Base-by-base conservation (phyloP, 345 rosid species). In the Litchi chinensis region DNA sequence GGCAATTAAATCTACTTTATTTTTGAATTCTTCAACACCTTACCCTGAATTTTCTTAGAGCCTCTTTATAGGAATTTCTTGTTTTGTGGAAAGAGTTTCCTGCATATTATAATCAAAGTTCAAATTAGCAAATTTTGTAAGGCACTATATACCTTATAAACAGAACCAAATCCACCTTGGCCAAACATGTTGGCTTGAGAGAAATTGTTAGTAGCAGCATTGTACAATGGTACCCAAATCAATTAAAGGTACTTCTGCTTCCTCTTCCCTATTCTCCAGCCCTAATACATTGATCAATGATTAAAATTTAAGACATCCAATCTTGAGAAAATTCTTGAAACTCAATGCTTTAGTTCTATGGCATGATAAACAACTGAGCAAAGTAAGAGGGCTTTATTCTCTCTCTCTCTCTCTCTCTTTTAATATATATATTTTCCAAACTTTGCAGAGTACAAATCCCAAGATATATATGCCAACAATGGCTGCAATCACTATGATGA, bases 131-230 rank as follows among this genome's bases (percentile, higher is more conserved):
- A 32, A 3, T 1, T 32, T 32, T 32, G 37, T 32, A 32, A 32
- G 3, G 37, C 4, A 32, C 37, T 32, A 32, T 3, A 32, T 32
- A 32, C 37, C 4, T 32, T 3, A 32, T 32, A 32, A 32, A 32
- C 3, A 32, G 84, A 67, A 37, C 91, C 87, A 71, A 84, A 86
- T 21, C 89, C 91, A 8, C 88, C 91, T 16, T 70, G 59, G 12
- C 89, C 91, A n/a, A 86, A 41, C 60, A 62, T 59, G 70, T 86
- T 86, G 6, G 56, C 65, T 4, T 64, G 24, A 0, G 86, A 83
- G 73, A 86, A 88, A 72, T 74, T 65, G 69, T 79, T 15, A 0
- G 91, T 86, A 2, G 91, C 89, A 50, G 26, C 63, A n/a, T 32
- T 32, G 37, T 32, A 76, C 63, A 39, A 88, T 69, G 12, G 79